phyloP scores from a whole-genome alignment of 495 filamentous ascomycete species.

The Trichocladium antarcticum region DNA sequence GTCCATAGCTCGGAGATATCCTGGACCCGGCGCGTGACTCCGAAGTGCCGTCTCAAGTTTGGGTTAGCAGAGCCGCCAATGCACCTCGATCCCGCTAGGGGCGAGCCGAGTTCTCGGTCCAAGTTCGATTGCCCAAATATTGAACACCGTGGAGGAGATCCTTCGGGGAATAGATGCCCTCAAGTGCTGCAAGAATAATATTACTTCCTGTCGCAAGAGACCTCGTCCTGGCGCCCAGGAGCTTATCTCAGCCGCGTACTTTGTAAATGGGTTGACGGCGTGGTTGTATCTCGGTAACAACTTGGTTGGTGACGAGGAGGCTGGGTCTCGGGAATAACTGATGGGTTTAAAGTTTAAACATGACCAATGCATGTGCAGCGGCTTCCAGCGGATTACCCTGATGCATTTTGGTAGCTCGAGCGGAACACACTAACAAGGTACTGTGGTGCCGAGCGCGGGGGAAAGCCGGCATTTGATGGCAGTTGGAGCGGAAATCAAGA shows the following conservation, averaged over 20 bases:
- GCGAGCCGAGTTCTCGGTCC: not conserved
- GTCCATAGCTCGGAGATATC: slow-evolving; percentile 5
- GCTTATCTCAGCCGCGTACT: no score
- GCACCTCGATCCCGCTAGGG: slow-evolving; percentile 1
- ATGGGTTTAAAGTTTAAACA: not conserved
- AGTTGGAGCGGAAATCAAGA: not conserved
- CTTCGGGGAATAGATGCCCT: no score
- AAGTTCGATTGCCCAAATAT: no score
- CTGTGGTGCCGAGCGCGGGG: not conserved
- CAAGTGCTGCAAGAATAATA: no score
- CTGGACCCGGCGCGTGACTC: not conserved
- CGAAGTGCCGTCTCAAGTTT: not conserved
- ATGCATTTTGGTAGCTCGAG: no score
- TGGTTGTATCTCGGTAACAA: no score
- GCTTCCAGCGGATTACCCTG: not conserved
- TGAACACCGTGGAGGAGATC: no score
- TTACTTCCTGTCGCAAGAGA: no score
- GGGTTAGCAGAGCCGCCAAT: slow-evolving; percentile 7
- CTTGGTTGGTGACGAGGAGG: not conserved
- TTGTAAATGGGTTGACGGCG: no score
- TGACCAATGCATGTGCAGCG: no score
- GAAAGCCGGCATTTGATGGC: not conserved
- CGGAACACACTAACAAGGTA: not conserved
- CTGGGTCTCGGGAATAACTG: slow-evolving; percentile 7
- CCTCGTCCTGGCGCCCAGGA: no score